Evolutionary conservation across 2,329 filamentous ascomycete genomes (phyloP).

Genomic region (Trichoderma polysporum): DNA sequence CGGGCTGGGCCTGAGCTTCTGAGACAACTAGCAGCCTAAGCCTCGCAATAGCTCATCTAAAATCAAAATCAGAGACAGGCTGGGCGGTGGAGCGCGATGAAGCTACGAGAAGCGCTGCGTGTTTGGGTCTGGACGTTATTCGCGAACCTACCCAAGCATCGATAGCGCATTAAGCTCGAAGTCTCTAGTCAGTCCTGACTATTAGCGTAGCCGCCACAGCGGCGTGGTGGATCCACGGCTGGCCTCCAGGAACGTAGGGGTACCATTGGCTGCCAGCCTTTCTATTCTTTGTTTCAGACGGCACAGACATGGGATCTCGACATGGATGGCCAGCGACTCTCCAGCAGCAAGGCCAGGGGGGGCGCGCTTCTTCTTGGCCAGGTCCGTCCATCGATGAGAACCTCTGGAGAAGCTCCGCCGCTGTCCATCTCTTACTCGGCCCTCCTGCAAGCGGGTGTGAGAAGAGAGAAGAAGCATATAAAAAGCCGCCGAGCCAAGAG

Average conservation of each 20-base stretch:
- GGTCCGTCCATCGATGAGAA: not conserved
- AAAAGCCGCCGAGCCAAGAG: constrained; percentile 11
- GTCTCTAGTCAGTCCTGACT: not conserved
- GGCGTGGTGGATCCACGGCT: constrained; percentile 5
- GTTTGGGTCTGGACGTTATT: constrained; percentile 6
- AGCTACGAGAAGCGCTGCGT: constrained; percentile 1
- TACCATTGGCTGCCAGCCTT: constrained; percentile 10
- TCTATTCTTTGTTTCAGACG: constrained; percentile 1
- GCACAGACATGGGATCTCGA: not conserved
- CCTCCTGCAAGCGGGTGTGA: not conserved
- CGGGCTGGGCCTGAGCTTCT: not conserved
- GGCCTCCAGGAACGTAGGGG: not conserved
- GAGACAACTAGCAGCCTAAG: constrained; percentile 4
- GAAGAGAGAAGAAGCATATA: not conserved
- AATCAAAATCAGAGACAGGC: constrained; percentile 10
- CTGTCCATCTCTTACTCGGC: constrained; percentile 6
- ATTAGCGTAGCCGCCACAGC: constrained; percentile 13
- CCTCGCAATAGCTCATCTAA: constrained; percentile 7
- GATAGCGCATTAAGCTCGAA: not conserved
- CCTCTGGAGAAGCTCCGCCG: constrained; percentile 2
- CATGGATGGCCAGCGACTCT: constrained; percentile 6
- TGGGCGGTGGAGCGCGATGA: not conserved
- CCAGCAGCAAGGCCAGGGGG: not conserved
- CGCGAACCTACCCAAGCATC: not conserved
- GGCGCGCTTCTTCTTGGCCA: constrained; percentile 4